Evolutionary conservation across 225 moss, liverwort and hornwort genomes (phyloP).

Genomic region (Ulota crispa): DNA sequence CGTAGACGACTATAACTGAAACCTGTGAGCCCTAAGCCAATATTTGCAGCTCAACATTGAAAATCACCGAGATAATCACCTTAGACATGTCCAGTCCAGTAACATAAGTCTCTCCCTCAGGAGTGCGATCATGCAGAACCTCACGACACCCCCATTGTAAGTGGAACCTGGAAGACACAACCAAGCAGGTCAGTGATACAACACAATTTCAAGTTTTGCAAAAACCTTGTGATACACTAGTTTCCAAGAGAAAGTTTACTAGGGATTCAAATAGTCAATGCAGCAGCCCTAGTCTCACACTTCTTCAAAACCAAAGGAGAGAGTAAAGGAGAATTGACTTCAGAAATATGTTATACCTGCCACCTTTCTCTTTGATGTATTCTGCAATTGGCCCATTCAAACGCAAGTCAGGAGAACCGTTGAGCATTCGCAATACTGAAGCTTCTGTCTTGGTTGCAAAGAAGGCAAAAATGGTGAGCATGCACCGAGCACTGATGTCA

Average conservation of each 20-base stretch:
- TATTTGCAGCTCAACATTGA: background rate
- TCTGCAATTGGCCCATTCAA: slow-evolving; percentile 94
- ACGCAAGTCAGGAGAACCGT: slow-evolving; percentile 90
- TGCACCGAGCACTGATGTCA: slow-evolving; percentile 94
- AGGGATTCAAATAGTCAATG: background rate
- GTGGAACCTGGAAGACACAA: slow-evolving; percentile 62
- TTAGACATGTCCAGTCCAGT: slow-evolving; percentile 77
- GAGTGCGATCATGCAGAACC: slow-evolving; percentile 66
- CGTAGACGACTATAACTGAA: background rate
- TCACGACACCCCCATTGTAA: slow-evolving; percentile 89
- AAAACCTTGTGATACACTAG: background rate
- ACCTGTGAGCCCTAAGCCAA: background rate
- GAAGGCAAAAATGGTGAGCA: slow-evolving; percentile 96
- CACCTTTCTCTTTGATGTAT: slow-evolving; percentile 85
- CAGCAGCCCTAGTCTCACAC: too few relatives aligned
- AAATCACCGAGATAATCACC: slow-evolving; percentile 30
- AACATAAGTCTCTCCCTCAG: slow-evolving; percentile 77
- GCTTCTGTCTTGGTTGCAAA: slow-evolving; percentile 98
- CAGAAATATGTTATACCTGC: slow-evolving; percentile 52
- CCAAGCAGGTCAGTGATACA: background rate
- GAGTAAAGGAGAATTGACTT: background rate
- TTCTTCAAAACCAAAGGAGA: background rate
- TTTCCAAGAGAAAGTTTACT: background rate
- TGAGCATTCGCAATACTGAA: slow-evolving; percentile 87
- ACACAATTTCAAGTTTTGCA: background rate